Conservation (phyloP, 73 alveolate genomes). For the Effrenium voratum region DNA sequence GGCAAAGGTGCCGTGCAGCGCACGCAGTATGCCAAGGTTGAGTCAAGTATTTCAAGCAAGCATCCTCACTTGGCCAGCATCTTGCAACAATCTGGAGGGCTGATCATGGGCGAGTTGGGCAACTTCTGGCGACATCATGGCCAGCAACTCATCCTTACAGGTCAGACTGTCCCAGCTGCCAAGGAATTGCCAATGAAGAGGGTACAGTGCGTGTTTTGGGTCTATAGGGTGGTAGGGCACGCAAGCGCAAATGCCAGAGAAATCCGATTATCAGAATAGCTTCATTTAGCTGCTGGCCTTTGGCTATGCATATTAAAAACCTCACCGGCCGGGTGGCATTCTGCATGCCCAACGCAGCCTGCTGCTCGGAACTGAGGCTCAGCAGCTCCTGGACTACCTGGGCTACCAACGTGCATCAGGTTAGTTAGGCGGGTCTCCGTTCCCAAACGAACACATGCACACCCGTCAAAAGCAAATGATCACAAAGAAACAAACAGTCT, state of each 20-base stretch:
- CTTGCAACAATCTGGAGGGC: slow-evolving; percentile 64
- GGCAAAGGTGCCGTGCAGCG: neutral
- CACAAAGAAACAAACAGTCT: no score
- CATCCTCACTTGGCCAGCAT: slow-evolving; percentile 75
- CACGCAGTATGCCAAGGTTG: neutral
- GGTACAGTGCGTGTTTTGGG: neutral
- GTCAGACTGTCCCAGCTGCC: neutral
- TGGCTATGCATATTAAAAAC: no score
- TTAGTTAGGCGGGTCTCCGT: no score
- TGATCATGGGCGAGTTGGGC: slow-evolving; percentile 28
- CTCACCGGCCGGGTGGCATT: slow-evolving; percentile 2
- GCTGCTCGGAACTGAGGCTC: slow-evolving; percentile 37
- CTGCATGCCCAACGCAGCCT: slow-evolving; percentile 52
- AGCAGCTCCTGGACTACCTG: slow-evolving; percentile 37
- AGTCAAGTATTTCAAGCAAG: neutral
- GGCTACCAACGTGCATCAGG: no score
- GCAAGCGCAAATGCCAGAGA: no score
- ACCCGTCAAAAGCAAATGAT: neutral
- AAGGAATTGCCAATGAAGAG: neutral
- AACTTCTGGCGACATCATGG: slow-evolving; percentile 12
- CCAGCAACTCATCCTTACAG: slow-evolving; percentile 44
- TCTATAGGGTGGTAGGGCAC: no score
- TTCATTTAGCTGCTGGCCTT: no score
- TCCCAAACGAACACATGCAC: no score
- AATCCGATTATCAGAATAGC: no score